Evolutionary conservation across 305 asterid species (phyloP), one percentile per base, ranked within the genome.

Genomic region (Monarda citriodora): DNA sequence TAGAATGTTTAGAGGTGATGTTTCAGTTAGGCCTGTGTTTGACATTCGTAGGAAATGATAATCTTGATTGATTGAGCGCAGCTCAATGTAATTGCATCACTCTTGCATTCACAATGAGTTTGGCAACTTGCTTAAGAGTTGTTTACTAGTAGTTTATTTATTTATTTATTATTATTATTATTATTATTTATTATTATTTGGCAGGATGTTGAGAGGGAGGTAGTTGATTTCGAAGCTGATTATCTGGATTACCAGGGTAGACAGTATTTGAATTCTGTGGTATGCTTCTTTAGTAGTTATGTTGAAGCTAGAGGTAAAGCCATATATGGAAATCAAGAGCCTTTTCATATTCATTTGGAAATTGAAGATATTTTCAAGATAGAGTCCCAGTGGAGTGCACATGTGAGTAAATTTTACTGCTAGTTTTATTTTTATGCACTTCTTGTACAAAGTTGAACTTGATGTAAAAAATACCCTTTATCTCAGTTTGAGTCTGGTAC

Each of bases 361-460:
- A 60, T 90, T 31, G 92, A 88, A 38, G 96, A 94, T 77, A 78
- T 94, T 31, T 32, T 77, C 60, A 73, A 66, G 58, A 88, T 94
- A 71, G 86, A 86, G 74, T 79, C 96, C 63, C 69, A 74, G 42
- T 85, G 93, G 88, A 56, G 74, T 79, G 81, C 79, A 54, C 84
- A 68, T 70, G 99, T 93, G 67, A 65, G 91, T 73, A 71, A 56
- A 55, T 31, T 14, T 17, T 67, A 47, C 66, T 56, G 54, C 60
- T 48, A 56, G 54, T 45, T 53, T 57, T 26, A 20, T 36, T 49
- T 66, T 63, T 34, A 48, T 60, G 36, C 62, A 67, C 56, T 65
- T 31, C 61, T 53, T 46, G 32, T 37, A 34, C 60, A 59, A 26
- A 58, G 72, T 65, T 68, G 53, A 38, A 56, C 51, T 66, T 67